A percentile compares a stretch with the other conserved stretches of the same genome.
Conservation (phyloP, 75 land plant species). For the Larix kaempferi region DNA sequence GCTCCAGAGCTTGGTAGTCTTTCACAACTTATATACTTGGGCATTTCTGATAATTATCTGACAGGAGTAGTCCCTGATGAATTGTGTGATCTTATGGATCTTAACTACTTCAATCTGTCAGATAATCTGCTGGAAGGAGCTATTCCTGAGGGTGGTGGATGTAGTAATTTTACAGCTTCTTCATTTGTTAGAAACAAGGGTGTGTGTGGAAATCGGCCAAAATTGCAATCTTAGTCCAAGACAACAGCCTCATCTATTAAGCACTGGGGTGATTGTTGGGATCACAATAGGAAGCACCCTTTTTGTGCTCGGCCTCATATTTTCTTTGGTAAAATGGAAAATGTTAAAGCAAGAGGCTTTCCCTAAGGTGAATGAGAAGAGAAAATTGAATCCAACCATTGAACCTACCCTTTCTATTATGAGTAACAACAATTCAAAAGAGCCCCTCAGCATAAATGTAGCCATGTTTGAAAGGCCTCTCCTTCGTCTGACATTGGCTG, state of each 20-base stretch:
- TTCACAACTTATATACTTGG: constrained; percentile 14
- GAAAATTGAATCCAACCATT: constrained; percentile 19
- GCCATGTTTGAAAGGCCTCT: constrained; percentile 52
- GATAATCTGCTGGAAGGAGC: constrained; percentile 16
- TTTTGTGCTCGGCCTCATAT: constrained; percentile 9
- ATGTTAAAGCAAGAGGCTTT: constrained; percentile 7
- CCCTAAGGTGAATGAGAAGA: constrained; percentile 17
- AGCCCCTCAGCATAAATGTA: constrained; percentile 42
- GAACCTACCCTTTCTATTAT: constrained; percentile 12
- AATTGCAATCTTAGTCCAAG: background rate
- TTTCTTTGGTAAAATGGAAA: constrained; percentile 15
- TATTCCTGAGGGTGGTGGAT: constrained; percentile 18
- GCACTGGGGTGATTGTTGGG: constrained; percentile 25
- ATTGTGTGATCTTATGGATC: constrained; percentile 15
- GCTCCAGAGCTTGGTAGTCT: constrained; percentile 14
- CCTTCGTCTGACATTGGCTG: constrained; percentile 29
- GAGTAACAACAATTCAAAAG: constrained; percentile 17
- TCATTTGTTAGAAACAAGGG: background rate
- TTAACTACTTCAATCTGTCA: constrained; percentile 16
- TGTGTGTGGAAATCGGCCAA: background rate
- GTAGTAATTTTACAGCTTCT: background rate
- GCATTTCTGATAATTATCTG: constrained; percentile 16
- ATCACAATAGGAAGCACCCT: constrained; percentile 28
- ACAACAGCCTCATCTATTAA: background rate
- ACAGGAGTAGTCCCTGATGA: constrained; percentile 13